phyloP scores from a whole-genome alignment of 2,329 filamentous ascomycete genomes.

The Cadophora malorum region DNA sequence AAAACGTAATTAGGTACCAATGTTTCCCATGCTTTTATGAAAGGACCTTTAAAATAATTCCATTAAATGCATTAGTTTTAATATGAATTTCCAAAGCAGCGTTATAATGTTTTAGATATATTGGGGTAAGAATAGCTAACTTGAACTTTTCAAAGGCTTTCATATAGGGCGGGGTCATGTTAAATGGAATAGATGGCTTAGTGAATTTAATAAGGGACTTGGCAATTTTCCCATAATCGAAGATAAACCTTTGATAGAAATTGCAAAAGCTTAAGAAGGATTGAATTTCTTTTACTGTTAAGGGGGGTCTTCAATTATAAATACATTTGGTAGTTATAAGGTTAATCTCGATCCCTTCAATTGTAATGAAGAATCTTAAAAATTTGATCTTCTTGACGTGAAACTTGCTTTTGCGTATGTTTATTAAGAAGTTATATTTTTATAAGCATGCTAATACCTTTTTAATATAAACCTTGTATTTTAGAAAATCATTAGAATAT shows the following conservation, averaged over 20 bases:
- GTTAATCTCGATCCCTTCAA: background rate
- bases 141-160: too few species aligned
- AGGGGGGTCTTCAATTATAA: background rate
- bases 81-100: background rate
- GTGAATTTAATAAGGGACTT: too few species aligned
- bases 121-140: background rate
- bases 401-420: too few species aligned
- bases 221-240: too few species aligned
- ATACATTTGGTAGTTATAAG: background rate
- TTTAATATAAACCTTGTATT: too few species aligned
- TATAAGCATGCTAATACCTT: background rate
- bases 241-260: too few species aligned
- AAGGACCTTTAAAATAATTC: background rate
- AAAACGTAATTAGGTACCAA: background rate
- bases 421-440: background rate
- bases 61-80: background rate
- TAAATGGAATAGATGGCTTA: too few species aligned
- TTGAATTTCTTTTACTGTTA: background rate
- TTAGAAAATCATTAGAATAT: too few species aligned
- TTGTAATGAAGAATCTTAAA: background rate
- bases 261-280: background rate
- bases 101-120: background rate
- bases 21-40: background rate
- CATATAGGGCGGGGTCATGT: background rate
- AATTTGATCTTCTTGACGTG: background rate